These are phyloP conservation scores for Solanum medicagineum DNA, from an alignment of 257 asterid genomes.

Conservation along the genomic window DNA sequence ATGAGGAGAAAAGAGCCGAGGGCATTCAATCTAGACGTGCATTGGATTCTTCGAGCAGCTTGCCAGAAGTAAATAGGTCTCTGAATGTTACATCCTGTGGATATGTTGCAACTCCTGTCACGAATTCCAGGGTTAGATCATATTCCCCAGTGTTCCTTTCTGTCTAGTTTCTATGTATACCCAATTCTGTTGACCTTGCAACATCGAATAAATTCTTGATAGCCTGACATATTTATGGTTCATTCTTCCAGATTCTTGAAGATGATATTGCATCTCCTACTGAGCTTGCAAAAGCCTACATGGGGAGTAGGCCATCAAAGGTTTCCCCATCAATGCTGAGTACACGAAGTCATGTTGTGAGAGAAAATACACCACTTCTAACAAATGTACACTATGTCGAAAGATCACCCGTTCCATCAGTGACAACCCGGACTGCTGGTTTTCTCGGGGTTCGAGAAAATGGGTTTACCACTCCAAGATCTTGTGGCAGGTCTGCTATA, in stretches of 20 bases:
- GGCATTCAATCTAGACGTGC: slow-evolving; percentile 13
- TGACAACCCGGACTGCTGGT: slow-evolving; percentile 10
- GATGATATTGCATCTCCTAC: slow-evolving; percentile 73
- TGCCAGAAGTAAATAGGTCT: slow-evolving; percentile 19
- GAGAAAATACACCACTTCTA: slow-evolving; percentile 29
- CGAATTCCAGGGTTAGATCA: slow-evolving; percentile 29
- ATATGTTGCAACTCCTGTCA: slow-evolving; percentile 20
- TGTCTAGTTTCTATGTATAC: neutral
- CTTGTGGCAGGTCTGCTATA: slow-evolving; percentile 79
- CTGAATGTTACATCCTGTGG: slow-evolving; percentile 22
- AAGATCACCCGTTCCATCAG: slow-evolving; percentile 28
- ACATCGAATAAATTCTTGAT: neutral
- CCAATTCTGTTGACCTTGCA: neutral
- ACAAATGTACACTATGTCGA: slow-evolving; percentile 25
- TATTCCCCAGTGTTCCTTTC: neutral
- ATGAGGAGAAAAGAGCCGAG: slow-evolving; percentile 14
- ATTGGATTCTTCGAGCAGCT: slow-evolving; percentile 14
- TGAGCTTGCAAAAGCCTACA: slow-evolving; percentile 89
- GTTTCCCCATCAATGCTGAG: slow-evolving; percentile 56
- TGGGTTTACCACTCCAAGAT: slow-evolving; percentile 57
- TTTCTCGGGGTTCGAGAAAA: slow-evolving; percentile 34
- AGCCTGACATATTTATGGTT: slow-evolving; percentile 7
- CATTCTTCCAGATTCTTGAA: slow-evolving; percentile 39
- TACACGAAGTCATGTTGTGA: slow-evolving; percentile 29
- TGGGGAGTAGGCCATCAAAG: slow-evolving; percentile 69